These are phyloP conservation scores for Sporisorium exsertum DNA, from an alignment of 1,284 basidiomycete genomes.

Conservation along the genomic window DNA sequence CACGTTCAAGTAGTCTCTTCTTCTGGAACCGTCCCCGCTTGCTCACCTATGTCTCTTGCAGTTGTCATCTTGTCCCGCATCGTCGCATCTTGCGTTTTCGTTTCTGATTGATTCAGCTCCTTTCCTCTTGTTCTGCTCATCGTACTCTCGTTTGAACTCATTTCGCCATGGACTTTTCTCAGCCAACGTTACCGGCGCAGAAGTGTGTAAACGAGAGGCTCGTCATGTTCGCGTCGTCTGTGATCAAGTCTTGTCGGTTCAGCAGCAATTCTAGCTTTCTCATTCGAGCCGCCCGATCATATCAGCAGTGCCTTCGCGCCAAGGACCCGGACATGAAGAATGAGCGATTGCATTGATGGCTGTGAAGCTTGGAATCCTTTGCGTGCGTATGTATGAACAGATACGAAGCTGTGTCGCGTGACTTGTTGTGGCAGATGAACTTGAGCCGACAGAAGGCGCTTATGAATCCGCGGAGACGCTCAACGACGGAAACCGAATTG, in stretches of 20 bases:
- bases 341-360: background rate
- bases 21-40: background rate
- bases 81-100: slow-evolving; percentile 1
- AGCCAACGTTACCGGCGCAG: background rate
- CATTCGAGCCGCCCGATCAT: background rate
- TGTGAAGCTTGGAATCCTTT: background rate
- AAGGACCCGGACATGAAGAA: background rate
- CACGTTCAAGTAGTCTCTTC: slow-evolving; percentile 32
- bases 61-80: slow-evolving; percentile 13
- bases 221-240: background rate
- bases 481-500: slow-evolving; percentile 70
- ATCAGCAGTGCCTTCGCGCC: background rate
- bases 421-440: background rate
- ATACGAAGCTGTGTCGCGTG: background rate
- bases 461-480: background rate
- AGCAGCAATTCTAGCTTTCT: background rate
- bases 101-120: background rate
- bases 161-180: slow-evolving; percentile 2
- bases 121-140: background rate
- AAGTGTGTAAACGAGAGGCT: background rate
- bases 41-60: background rate
- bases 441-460: background rate
- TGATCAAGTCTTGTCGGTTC: background rate
- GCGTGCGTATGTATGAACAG: background rate
- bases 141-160: background rate